Evolutionary conservation across 1,139 yeast genomes (phyloP), one percentile per base, ranked within the genome.

Genomic region (Lodderomyces theae): DNA sequence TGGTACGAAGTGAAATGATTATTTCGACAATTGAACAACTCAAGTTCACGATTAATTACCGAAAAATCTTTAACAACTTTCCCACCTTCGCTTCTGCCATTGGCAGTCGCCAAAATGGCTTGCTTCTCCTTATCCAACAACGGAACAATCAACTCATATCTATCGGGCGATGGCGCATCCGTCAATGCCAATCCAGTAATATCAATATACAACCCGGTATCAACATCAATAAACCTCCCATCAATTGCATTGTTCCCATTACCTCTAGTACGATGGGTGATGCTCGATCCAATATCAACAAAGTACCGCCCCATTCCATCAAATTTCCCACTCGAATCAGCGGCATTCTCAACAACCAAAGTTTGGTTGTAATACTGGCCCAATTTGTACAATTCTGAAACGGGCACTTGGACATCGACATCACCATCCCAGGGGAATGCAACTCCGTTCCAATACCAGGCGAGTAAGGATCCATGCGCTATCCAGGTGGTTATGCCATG

Each of bases 201-300:
- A 60, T 86, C 96, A 43, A 87, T 76, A 56, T 82, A 87, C 41
- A 82, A 59, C 1, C 95, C 96, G 11, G 86, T 76, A 47, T 82
- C 85, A 8, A 81, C 68, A 58, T 87, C 95, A 43, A 87, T 78
- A 53, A 86, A 85, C 43, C 95, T 70, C 1, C 90, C 95, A 64
- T 87, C 96, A 45, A 87, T 86, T 45, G 83, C 80, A 58, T 86
- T 87, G 32, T 58, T 56, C 1, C 74, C 74, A 46, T 66, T 67
- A 5, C 63, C 66, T 42, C 58, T 58, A 17, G 50, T 55, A 34
- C 76, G 54, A 35, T 58, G 59, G 15, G 66, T 57, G 15, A 70
- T 61, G 39, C 53, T 64, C 7, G 69, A 51, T 1, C 72, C 69
- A 50, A 70, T 61, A 51, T 72, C 77, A 38, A 72, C 47, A 44